phyloP scores from a whole-genome alignment of 1,284 basidiomycete genomes.

The Naganishia cerealis region DNA sequence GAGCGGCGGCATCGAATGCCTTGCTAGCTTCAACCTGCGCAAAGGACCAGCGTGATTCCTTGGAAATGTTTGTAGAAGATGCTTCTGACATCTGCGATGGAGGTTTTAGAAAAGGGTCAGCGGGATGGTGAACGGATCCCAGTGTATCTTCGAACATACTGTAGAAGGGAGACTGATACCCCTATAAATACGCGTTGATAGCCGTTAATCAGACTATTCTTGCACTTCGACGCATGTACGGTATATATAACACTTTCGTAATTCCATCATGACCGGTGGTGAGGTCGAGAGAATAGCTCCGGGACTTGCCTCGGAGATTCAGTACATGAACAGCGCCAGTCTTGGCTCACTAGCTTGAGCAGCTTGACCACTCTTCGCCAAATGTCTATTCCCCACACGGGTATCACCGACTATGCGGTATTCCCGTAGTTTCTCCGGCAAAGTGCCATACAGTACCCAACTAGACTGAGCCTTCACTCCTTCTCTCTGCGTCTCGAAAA shows the following conservation, averaged over 20 bases:
- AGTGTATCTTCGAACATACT: slow-evolving; percentile 5
- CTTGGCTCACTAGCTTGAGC: slow-evolving; percentile 44
- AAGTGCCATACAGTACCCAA: not conserved
- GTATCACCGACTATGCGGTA: not conserved
- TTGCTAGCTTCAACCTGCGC: slow-evolving; percentile 19
- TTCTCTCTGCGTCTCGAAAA: no score
- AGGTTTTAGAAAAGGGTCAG: not conserved
- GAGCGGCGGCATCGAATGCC: not conserved
- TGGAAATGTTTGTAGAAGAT: slow-evolving; percentile 17
- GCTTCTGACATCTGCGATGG: not conserved
- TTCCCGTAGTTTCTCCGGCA: slow-evolving; percentile 20
- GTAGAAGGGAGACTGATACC: slow-evolving; percentile 10
- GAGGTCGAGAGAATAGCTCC: not conserved
- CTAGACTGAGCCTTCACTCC: no score
- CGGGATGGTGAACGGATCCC: slow-evolving; percentile 2
- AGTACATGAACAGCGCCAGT: slow-evolving; percentile 51
- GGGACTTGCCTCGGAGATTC: not conserved
- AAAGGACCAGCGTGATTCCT: slow-evolving; percentile 31
- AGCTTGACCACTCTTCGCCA: slow-evolving; percentile 84
- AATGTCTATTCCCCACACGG: slow-evolving; percentile 58
- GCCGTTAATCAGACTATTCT: not conserved
- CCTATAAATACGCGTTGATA: not conserved
- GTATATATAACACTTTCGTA: not conserved
- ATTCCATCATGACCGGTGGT: not conserved
- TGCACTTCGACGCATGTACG: not conserved